Base-by-base conservation (phyloP, 176 grass and related monocot genomes). In the Pontederia crassipes region DNA sequence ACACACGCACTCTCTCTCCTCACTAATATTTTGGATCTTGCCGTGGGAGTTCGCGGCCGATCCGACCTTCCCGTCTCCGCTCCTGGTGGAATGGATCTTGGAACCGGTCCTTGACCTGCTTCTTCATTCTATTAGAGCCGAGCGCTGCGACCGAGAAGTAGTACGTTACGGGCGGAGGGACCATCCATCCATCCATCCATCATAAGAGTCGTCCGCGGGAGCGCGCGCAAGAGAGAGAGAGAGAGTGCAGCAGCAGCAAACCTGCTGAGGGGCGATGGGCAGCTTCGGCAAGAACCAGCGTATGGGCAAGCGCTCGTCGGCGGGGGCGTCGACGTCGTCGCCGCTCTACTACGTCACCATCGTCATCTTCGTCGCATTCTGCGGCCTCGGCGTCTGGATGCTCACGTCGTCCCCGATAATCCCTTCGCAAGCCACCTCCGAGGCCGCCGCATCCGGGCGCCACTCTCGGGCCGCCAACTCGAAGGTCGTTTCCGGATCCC, bases 261-360 rank as follows among this genome's bases (percentile, higher is more conserved):
- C 14, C 12, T 15, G 11, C 15, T 45, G 72, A 57, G 24, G 57
- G 6, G 14, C 48, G 58, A 88, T 82, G 87, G 76, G 75, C 61
- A 76, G 80, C 6, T 51, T 59, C 17, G 77, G 69, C 18, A 83
- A 77, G 59, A 80, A 52, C 50, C 55, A 68, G 1, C 83, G 86
- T 52, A 69, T 15, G 49, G 84, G 78, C 47, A 87, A 96, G 72
- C 86, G 78, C 15, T 73, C 58, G 27, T 80, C 57, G n/a, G 13
- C 61, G 9, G 65, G 71, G 9, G 54, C 87, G 2, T 57, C 82
- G 9, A 68, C 87, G 32, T 76, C 77, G 0, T 78, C 79, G 54
- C 85, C 66, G 61, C 77, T 80, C 16, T 97, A 91, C 83, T 97
- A 88, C 73, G 74, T 81, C 47, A 90, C 81, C 2, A 90, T 88